Evolutionary conservation across 352 stramenopile species (phyloP).

Genomic region (Albugo laibachii): DNA sequence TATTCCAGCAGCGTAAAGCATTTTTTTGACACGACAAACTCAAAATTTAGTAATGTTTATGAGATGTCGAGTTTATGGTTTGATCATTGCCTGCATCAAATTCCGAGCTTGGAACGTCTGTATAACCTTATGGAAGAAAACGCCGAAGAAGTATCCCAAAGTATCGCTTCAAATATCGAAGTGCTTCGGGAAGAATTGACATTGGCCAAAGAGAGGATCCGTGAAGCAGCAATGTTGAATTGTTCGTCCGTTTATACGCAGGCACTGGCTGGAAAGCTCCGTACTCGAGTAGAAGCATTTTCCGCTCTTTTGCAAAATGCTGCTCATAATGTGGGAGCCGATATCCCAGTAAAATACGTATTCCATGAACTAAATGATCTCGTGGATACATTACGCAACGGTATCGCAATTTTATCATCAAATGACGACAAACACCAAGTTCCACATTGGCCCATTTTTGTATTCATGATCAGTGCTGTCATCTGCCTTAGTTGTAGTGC

Average conservation of each 20-base stretch:
- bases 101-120: slow-evolving; percentile 63
- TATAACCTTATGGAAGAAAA: slow-evolving; percentile 54
- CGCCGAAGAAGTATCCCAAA: slow-evolving; percentile 42
- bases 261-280: slow-evolving; percentile 13
- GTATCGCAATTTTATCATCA: slow-evolving; percentile 46
- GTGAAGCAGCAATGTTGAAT: too few species aligned
- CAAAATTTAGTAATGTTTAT: slow-evolving; percentile 24
- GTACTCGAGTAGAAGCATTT: slow-evolving; percentile 36
- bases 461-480: slow-evolving; percentile 67
- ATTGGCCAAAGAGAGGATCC: slow-evolving; percentile 15
- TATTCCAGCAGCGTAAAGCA: too few species aligned
- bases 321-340: slow-evolving; percentile 37
- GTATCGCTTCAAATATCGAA: slow-evolving; percentile 41
- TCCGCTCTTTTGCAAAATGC: slow-evolving; percentile 47
- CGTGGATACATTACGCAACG: slow-evolving; percentile 58
- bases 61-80: slow-evolving; percentile 63
- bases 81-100: slow-evolving; percentile 66
- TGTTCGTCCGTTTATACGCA: too few species aligned
- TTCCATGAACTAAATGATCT: slow-evolving; percentile 53
- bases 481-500: slow-evolving; percentile 67
- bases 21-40: not conserved
- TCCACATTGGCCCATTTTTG: slow-evolving; percentile 66
- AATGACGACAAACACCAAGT: slow-evolving; percentile 38
- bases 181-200: slow-evolving; percentile 38
- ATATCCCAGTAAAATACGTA: slow-evolving; percentile 53